These are phyloP conservation scores for Pulveroboletus sp. DNA, from an alignment of 768 basidiomycete species.

Conservation along the genomic window DNA sequence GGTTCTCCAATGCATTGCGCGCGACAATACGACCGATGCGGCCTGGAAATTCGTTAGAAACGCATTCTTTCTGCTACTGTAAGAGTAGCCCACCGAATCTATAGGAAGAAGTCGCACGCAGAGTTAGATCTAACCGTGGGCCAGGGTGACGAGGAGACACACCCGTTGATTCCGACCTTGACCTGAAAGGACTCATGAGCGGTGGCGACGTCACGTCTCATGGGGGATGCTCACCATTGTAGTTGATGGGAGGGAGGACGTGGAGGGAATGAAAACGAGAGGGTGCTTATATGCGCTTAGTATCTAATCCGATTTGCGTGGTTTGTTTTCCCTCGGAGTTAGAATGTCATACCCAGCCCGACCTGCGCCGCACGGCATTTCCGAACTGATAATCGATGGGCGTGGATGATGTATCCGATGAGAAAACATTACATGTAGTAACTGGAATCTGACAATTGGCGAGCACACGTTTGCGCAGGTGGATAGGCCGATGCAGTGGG, in stretches of 20 bases:
- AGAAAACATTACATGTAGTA: too few relatives aligned
- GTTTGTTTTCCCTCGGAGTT: slow-evolving; percentile 22
- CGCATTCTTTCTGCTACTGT: background rate
- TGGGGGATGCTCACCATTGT: slow-evolving; percentile 23
- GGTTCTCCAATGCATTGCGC: slow-evolving; percentile 81
- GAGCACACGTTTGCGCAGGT: too few relatives aligned
- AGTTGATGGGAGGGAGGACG: slow-evolving; percentile 1
- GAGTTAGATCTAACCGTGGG: slow-evolving; percentile 12
- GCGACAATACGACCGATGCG: slow-evolving; percentile 99
- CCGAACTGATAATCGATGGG: too few relatives aligned
- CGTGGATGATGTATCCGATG: too few relatives aligned
- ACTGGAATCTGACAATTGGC: too few relatives aligned
- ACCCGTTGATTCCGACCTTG: slow-evolving; percentile 98
- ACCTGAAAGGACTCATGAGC: slow-evolving; percentile 35
- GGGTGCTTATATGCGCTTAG: slow-evolving; percentile 24
- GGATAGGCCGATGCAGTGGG: too few relatives aligned
- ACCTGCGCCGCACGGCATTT: slow-evolving; percentile 11
- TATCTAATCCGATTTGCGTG: slow-evolving; percentile 24
- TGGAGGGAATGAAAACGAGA: background rate
- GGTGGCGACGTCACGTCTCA: background rate
- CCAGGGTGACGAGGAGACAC: slow-evolving; percentile 25
- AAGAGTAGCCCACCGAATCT: slow-evolving; percentile 62
- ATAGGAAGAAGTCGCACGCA: slow-evolving; percentile 8
- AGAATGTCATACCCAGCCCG: slow-evolving; percentile 16
- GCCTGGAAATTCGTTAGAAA: slow-evolving; percentile 42